Percentiles rank a stretch among this genome's conserved stretches.
Evolutionary conservation across 768 basidiomycete genomes (phyloP).

Genomic region (Tylopilus sp.): DNA sequence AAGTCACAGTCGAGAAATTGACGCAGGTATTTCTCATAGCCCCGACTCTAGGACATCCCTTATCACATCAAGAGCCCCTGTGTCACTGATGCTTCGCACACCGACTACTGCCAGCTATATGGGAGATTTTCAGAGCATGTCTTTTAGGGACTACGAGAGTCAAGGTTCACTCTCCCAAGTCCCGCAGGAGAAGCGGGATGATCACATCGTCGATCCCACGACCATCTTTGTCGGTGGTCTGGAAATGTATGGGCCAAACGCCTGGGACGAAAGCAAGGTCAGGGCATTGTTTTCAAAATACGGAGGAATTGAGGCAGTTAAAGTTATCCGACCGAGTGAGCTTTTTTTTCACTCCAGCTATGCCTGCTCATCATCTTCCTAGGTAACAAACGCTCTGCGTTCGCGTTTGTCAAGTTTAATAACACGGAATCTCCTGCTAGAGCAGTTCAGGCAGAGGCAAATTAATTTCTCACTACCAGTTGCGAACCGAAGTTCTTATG

Average conservation of each 20-base stretch:
- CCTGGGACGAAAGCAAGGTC: constrained; percentile 70
- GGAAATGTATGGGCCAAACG: constrained; percentile 55
- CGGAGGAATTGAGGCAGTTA: constrained; percentile 61
- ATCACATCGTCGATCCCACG: constrained; percentile 55
- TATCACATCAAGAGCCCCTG: constrained; percentile 49
- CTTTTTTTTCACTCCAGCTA: background rate
- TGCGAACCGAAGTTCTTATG: background rate
- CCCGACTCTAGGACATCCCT: constrained; percentile 47
- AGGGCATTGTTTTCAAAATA: constrained; percentile 57
- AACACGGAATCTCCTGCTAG: constrained; percentile 60
- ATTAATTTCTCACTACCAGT: constrained; percentile 2
- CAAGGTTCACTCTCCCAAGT: constrained; percentile 18
- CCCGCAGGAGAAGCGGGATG: constrained; percentile 25
- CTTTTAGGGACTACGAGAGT: constrained; percentile 23
- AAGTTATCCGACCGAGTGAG: constrained; percentile 64
- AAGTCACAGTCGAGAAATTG: constrained; percentile 38
- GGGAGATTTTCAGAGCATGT: constrained; percentile 32
- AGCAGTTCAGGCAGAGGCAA: constrained; percentile 65
- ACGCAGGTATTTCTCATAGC: constrained; percentile 35
- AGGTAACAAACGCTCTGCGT: constrained; percentile 67
- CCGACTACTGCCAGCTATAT: constrained; percentile 40
- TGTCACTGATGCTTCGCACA: constrained; percentile 46
- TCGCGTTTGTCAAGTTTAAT: constrained; percentile 75
- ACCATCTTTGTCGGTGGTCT: constrained; percentile 78
- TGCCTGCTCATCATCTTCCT: background rate